These are phyloP conservation scores for Eucalyptus marginata DNA, from an alignment of 345 rosid species.

Conservation along the genomic window DNA sequence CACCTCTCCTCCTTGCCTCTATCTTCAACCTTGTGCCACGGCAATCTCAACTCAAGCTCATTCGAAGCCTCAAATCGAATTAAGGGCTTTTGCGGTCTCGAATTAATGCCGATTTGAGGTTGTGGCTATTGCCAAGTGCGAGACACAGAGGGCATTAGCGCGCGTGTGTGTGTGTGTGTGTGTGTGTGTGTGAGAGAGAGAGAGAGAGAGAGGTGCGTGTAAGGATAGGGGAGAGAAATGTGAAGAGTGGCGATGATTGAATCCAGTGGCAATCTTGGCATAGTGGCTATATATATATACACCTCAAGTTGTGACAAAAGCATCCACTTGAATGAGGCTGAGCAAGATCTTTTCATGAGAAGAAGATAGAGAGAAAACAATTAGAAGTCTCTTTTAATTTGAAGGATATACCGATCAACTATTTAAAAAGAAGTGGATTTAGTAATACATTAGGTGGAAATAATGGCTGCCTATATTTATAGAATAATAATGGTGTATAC, in stretches of 20 bases:
- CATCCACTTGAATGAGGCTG: neutral
- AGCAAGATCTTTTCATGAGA: neutral
- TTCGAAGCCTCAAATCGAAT: neutral
- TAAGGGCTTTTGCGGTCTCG: neutral
- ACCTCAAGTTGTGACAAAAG: neutral
- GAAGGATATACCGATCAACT: neutral
- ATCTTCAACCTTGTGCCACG: neutral
- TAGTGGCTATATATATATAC: too few species aligned
- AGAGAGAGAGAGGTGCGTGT: neutral
- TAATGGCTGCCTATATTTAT: neutral
- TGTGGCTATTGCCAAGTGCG: neutral
- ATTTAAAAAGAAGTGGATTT: neutral
- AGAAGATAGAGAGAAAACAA: neutral
- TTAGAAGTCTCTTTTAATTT: neutral
- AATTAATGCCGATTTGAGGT: neutral
- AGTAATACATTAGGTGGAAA: neutral
- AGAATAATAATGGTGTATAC: neutral
- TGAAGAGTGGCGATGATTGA: neutral
- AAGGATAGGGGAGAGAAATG: neutral
- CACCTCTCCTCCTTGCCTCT: neutral
- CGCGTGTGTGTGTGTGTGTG: fast-evolving
- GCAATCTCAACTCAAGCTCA: neutral
- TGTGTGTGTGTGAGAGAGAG: neutral
- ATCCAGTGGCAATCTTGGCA: too few species aligned
- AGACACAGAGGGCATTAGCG: neutral